Base-by-base conservation (phyloP, 1,284 basidiomycete genomes). In the Irpex sp. region DNA sequence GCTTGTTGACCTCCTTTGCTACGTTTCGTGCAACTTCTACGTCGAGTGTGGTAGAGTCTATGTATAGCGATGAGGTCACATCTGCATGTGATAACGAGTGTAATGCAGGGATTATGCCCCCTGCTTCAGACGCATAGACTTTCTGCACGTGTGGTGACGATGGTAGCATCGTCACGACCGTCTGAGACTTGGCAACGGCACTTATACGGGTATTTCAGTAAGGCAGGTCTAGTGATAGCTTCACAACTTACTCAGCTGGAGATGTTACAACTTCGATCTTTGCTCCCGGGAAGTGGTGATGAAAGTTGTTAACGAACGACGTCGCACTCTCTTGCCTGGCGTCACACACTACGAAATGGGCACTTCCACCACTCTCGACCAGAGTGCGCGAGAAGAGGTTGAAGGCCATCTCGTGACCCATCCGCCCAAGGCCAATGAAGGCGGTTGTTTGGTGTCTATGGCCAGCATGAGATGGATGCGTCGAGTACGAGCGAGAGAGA, bases 41-140 rank as follows among this genome's bases (percentile, higher is more conserved):
- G 68, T 96, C 92, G 54, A 95, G 80, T 0, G 94, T 96, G 1
- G 94, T 96, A 9, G 92, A 93, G 76, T 97, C 94, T 64, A 97
- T 92, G 69, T 87, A 88, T 6, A 96, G 74, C 0, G 91, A 91
- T 8, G 75, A 70, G 57, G 72, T 70, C 7, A 77, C 75, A 17
- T 79, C 77, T 15, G 78, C 74, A 4, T 66, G 61, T 2, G 82
- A 70, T 36, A 91, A 71, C 17, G 73, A 76, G 54, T 74, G 76
- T 58, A 92, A 76, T 1, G 82, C 79, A 5, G 86, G 79, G 61
- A 93, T 78, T 65, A 94, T 85, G 0, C 87, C 87, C 36, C 78
- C 77, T 55, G 75, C 71, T 51, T 81, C 78, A 26, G 79, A 44
- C 4, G 58, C 75, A 72, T 94, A 96, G 7, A 94, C 93, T 60